Base-by-base conservation (phyloP, 2,329 filamentous ascomycete genomes). In the Cytospora leucostoma region DNA sequence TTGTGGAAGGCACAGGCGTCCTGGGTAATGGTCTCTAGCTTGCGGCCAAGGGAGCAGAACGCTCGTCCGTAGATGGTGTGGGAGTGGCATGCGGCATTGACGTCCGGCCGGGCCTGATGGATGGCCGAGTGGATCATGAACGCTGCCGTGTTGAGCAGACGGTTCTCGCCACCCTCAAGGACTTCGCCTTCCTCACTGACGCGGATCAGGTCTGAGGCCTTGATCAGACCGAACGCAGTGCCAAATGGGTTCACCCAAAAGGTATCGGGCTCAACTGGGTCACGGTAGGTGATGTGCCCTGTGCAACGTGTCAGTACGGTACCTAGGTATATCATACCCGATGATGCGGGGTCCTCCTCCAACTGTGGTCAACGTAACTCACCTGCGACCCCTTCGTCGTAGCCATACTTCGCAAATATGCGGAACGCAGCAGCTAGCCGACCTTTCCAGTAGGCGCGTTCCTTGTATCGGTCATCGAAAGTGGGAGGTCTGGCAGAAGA, bases 201-300 rank as follows among this genome's bases (percentile, higher is more conserved):
- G 17, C 82, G 84, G 60, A 91, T 89, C n/a, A 91, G 79, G 67
- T 91, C 69, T 4, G 59, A 66, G 27, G 65, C 62, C 17, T 64
- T 67, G 44, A 68, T 63, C 17, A 65, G 61, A 10, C 59, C 87
- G 0, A 84, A 87, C 0, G 82, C 80, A 62, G 84, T 88, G 51
- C 86, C 86, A 62, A 89, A 87, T 0, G 87, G 87, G 67, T 89
- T 89, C 5, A 90, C 84, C 87, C 86, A 89, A 75, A 89, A 88
- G 0, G 81, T 85, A 2, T 77, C 74, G 0, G 84, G 83, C 53
- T 88, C 82, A 12, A 89, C 81, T 0, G 86, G 86, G 66, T 88
- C 72, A 12, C 37, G 50, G 33, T 55, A 49, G 4, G 61, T 66
- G 32, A 66, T 66, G 37, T 65, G 63, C 11, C 64, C 61, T 66